Conservation (phyloP, 2,329 filamentous ascomycete genomes). For the Calonectria montana region DNA sequence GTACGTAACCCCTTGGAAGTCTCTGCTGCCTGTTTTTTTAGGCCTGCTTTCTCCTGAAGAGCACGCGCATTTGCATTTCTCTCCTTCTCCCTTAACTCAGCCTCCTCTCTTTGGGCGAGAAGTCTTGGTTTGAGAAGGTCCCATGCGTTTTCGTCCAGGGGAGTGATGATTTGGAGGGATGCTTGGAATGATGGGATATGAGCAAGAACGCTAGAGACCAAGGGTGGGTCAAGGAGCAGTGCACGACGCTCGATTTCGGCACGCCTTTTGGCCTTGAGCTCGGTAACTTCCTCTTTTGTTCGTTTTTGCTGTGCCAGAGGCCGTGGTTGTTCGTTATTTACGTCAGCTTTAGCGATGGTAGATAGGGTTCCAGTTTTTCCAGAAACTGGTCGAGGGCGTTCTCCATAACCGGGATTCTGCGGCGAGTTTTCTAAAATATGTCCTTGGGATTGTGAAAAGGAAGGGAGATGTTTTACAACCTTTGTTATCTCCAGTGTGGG, state of each 20-base stretch:
- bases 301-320: slow-evolving; percentile 54
- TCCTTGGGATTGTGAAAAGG: background rate
- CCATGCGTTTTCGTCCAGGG: slow-evolving; percentile 78
- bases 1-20: slow-evolving; percentile 53
- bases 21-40: background rate
- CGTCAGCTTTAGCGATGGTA: slow-evolving; percentile 15
- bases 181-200: slow-evolving; percentile 81
- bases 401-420: background rate
- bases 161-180: slow-evolving; percentile 75
- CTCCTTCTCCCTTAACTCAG: slow-evolving; percentile 68
- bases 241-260: slow-evolving; percentile 80
- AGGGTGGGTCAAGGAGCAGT: slow-evolving; percentile 72
- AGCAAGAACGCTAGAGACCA: slow-evolving; percentile 70
- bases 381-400: slow-evolving; percentile 14
- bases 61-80: slow-evolving; percentile 44
- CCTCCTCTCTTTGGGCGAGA: slow-evolving; percentile 71
- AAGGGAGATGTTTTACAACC: background rate
- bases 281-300: slow-evolving; percentile 71
- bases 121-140: slow-evolving; percentile 75
- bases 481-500: background rate
- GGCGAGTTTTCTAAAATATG: background rate
- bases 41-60: slow-evolving; percentile 47
- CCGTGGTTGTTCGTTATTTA: slow-evolving; percentile 12
- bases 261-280: slow-evolving; percentile 72
- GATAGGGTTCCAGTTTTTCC: slow-evolving; percentile 11